A percentile compares a stretch with the other conserved stretches of the same genome.
Conservation (phyloP, 169 alveolate genomes). For the Neospora caninum region DNA sequence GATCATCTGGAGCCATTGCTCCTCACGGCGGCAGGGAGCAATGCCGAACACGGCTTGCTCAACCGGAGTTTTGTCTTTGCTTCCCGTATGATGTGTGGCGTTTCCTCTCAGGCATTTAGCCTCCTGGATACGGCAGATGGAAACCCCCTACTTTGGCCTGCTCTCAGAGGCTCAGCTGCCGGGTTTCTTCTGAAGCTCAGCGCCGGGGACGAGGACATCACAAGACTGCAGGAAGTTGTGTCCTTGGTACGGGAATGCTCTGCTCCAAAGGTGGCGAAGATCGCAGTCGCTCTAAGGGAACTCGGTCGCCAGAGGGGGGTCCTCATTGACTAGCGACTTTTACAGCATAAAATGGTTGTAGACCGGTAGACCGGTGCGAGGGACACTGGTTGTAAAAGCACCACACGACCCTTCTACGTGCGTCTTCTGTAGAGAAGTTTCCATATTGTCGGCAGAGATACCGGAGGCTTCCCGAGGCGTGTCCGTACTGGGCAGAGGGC, state of each 20-base stretch:
- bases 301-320: neutral
- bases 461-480: too few relatives aligned
- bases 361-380: too few relatives aligned
- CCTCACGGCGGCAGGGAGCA: too few relatives aligned
- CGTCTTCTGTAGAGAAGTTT: too few relatives aligned
- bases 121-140: neutral
- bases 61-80: too few relatives aligned
- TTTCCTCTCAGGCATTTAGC: neutral
- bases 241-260: neutral
- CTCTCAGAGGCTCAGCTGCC: conserved; percentile 35
- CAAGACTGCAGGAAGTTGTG: neutral
- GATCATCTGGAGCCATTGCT: too few relatives aligned
- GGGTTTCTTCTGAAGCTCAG: conserved; percentile 5
- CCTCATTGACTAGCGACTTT: neutral
- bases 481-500: too few relatives aligned
- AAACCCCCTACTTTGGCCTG: conserved; percentile 41
- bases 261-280: conserved; percentile 6
- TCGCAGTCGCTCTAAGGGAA: neutral
- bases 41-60: too few relatives aligned
- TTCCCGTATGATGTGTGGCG: neutral
- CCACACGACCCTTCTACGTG: too few relatives aligned
- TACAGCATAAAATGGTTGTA: too few relatives aligned
- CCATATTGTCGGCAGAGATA: too few relatives aligned
- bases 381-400: too few relatives aligned
- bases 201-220: neutral